phyloP scores from a whole-genome alignment of 2,329 filamentous ascomycete species.

The Apiospora rasikravindrae region DNA sequence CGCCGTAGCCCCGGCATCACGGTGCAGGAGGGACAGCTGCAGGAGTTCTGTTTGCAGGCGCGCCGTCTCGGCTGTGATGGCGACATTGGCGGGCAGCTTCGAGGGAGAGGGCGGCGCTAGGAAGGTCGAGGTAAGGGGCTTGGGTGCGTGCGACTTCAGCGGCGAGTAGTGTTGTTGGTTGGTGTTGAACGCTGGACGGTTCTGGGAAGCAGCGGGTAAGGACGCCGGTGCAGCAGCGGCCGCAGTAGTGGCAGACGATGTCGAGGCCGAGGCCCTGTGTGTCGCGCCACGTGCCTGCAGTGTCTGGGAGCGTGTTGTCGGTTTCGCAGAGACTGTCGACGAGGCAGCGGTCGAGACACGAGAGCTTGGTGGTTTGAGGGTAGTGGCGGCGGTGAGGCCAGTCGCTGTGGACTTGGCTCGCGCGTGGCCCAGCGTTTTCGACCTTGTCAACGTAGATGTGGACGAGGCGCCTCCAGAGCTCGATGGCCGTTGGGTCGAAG shows the following conservation, averaged over 20 bases:
- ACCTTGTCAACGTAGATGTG: slow-evolving; percentile 24
- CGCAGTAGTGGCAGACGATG: not conserved
- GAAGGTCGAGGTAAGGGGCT: slow-evolving; percentile 63
- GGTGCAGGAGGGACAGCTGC: slow-evolving; percentile 68
- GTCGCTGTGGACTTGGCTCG: slow-evolving; percentile 50
- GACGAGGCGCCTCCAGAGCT: slow-evolving; percentile 36
- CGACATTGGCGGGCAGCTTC: slow-evolving; percentile 65
- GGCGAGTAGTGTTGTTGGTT: slow-evolving; percentile 73
- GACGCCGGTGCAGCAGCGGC: not conserved
- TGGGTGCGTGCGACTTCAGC: slow-evolving; percentile 63
- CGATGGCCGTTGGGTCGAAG: slow-evolving; percentile 29
- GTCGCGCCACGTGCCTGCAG: slow-evolving; percentile 38
- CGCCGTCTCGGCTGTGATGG: slow-evolving; percentile 61
- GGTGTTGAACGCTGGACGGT: slow-evolving; percentile 63
- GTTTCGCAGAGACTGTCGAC: slow-evolving; percentile 12
- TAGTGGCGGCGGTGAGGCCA: slow-evolving; percentile 43
- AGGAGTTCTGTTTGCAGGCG: slow-evolving; percentile 68
- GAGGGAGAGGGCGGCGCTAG: slow-evolving; percentile 66
- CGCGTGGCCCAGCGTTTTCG: slow-evolving; percentile 34
- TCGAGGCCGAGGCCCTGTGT: not conserved
- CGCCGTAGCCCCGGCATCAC: slow-evolving; percentile 51
- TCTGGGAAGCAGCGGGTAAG: not conserved
- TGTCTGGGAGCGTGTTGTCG: slow-evolving; percentile 30
- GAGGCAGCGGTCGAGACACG: slow-evolving; percentile 28
- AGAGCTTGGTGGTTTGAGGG: slow-evolving; percentile 31